Percentiles rank a stretch among this genome's conserved stretches.
Evolutionary conservation across 345 rosid species (phyloP).

Genomic region (Aurinia saxatilis): DNA sequence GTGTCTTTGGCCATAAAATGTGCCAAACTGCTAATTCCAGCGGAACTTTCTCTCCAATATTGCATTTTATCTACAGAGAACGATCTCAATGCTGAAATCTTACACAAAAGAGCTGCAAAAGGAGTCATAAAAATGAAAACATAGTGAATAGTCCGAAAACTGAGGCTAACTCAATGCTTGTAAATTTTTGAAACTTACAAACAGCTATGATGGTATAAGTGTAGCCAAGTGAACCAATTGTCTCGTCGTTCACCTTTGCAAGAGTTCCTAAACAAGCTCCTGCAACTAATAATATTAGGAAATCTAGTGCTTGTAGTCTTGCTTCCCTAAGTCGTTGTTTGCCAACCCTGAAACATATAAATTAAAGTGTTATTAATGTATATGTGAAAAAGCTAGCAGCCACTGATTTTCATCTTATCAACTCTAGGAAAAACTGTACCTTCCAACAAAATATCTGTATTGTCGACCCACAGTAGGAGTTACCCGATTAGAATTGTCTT

Average conservation of each 20-base stretch:
- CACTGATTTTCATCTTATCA: background rate
- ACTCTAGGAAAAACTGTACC: conserved; percentile 32
- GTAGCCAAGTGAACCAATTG: conserved; percentile 66
- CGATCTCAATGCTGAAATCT: conserved; percentile 71
- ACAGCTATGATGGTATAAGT: conserved; percentile 78
- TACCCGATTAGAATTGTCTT: conserved; percentile 61
- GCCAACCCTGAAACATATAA: conserved; percentile 44
- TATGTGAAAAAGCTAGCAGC: background rate
- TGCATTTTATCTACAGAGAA: conserved; percentile 67
- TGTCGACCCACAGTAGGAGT: conserved; percentile 61
- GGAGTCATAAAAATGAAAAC: background rate
- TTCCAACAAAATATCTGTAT: conserved; percentile 71
- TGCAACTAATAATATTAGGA: conserved; percentile 61
- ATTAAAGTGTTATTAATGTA: background rate
- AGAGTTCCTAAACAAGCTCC: conserved; percentile 91
- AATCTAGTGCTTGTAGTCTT: conserved; percentile 60
- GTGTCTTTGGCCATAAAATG: conserved; percentile 80
- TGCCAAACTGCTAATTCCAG: conserved; percentile 80
- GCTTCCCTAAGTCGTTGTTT: conserved; percentile 90
- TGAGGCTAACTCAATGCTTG: background rate
- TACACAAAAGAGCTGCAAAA: conserved; percentile 70
- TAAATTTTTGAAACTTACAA: conserved; percentile 45
- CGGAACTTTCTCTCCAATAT: conserved; percentile 67
- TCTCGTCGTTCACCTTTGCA: conserved; percentile 70
- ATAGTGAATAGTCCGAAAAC: background rate